These are phyloP conservation scores for Pichia occidentalis DNA, from an alignment of 805 yeast genomes.

Conservation along the genomic window DNA sequence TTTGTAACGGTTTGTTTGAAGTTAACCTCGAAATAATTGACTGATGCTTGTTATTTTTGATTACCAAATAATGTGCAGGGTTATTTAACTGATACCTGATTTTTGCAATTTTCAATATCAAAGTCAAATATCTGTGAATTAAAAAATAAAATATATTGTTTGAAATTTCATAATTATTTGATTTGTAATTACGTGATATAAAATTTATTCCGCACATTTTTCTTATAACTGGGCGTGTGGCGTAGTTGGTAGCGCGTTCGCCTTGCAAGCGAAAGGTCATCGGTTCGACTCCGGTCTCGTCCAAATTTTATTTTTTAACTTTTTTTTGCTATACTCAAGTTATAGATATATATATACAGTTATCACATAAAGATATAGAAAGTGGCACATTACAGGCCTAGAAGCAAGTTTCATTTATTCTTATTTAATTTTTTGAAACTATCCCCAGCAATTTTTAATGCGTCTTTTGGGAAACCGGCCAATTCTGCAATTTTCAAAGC, in stretches of 20 bases:
- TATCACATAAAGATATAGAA: no score
- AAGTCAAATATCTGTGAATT: no score
- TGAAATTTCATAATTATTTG: no score
- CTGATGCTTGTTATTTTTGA: no score
- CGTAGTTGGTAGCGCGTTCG: constrained; percentile 81
- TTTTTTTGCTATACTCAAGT: constrained; percentile 1
- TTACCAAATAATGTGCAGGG: no score
- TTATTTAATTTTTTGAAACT: constrained; percentile 21
- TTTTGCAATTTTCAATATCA: no score
- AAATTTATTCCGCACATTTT: not conserved
- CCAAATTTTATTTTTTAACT: constrained; percentile 31
- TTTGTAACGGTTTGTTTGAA: no score
- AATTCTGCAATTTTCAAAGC: constrained; percentile 70
- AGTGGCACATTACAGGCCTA: no score
- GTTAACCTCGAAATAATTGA: no score
- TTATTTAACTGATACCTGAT: no score
- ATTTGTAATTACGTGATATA: no score
- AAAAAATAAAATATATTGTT: no score
- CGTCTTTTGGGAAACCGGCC: constrained; percentile 70
- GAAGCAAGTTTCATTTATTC: not conserved
- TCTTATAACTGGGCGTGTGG: constrained; percentile 54
- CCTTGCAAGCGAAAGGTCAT: constrained; percentile 80
- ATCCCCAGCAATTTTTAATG: constrained; percentile 45
- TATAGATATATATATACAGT: constrained; percentile 1
- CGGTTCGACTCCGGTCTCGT: constrained; percentile 77